phyloP scores from a whole-genome alignment of 2,329 filamentous ascomycete genomes.

The Apiospora marii region DNA sequence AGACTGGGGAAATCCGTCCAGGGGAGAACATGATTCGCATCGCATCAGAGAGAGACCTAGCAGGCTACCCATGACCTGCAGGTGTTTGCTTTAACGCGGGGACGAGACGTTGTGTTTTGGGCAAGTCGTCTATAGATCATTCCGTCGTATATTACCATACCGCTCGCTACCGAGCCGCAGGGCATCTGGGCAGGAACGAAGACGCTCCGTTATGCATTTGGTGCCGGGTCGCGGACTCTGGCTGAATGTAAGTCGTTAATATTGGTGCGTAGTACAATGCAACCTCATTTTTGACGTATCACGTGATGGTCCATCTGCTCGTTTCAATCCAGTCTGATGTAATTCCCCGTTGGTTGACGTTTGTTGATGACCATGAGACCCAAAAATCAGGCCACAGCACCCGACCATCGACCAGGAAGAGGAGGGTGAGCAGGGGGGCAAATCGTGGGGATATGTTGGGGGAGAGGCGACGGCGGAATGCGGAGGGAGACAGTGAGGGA shows the following conservation, averaged over 20 bases:
- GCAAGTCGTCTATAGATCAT: neutral
- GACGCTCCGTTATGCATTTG: neutral
- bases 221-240: neutral
- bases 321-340: neutral
- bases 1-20: neutral
- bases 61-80: neutral
- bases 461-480: neutral
- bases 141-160: constrained; percentile 13
- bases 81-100: neutral
- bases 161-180: constrained; percentile 8
- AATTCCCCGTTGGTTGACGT: neutral
- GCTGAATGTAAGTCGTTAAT: constrained; percentile 17
- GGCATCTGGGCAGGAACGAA: constrained; percentile 3
- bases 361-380: constrained; percentile 6
- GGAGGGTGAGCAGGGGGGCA: neutral
- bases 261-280: neutral
- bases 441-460: constrained; percentile 20
- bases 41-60: neutral
- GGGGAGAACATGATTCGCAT: neutral
- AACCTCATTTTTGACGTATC: constrained; percentile 7
- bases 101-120: neutral
- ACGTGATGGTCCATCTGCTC: neutral
- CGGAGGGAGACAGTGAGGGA: neutral
- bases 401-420: neutral
- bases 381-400: constrained; percentile 8